Evolutionary conservation across 257 asterid genomes (phyloP).

Genomic region (Ballota nigra): DNA sequence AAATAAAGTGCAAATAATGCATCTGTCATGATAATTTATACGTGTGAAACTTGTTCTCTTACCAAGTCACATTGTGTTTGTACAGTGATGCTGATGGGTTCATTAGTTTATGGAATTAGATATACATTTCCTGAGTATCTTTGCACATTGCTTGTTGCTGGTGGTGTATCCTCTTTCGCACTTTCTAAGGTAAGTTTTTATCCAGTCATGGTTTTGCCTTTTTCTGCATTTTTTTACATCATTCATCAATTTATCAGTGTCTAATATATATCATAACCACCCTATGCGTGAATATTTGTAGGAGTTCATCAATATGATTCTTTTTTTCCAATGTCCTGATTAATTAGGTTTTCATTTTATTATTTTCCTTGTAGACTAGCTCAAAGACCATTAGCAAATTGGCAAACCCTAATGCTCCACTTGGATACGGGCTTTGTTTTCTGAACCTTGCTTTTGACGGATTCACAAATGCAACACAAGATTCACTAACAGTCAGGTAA

Average conservation of each 20-base stretch:
- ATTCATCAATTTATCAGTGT: neutral
- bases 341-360: neutral
- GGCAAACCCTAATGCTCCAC: constrained; percentile 92
- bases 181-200: constrained; percentile 67
- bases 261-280: neutral
- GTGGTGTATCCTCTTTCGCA: constrained; percentile 93
- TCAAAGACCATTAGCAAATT: constrained; percentile 89
- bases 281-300: neutral
- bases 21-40: neutral
- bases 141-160: constrained; percentile 93
- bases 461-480: constrained; percentile 98
- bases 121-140: constrained; percentile 85
- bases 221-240: neutral
- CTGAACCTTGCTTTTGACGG: constrained; percentile 98
- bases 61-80: neutral
- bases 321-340: neutral
- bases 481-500: constrained; percentile 81
- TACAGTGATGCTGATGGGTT: constrained; percentile 98
- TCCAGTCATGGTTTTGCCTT: neutral
- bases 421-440: constrained; percentile 88
- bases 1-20: neutral
- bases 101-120: constrained; percentile 88
- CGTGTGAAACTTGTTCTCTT: constrained; percentile 6
- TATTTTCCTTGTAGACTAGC: constrained; percentile 57
- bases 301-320: neutral